Evolutionary conservation across 768 basidiomycete genomes (phyloP).

Genomic region (Chlorophyllum brunneum): DNA sequence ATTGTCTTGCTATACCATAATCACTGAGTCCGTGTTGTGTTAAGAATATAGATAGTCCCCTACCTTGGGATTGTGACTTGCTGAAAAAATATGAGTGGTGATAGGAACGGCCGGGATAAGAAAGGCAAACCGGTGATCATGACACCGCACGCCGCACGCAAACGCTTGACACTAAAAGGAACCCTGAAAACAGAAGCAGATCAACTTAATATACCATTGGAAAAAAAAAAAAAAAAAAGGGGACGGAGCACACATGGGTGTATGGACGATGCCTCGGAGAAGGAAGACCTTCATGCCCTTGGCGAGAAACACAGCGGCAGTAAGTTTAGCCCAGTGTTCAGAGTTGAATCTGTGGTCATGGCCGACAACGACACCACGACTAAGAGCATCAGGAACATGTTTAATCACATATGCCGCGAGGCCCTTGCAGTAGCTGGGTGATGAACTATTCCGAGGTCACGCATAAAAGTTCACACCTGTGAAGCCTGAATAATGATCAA

Average conservation of each 20-base stretch:
- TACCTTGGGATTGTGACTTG: slow-evolving; percentile 89
- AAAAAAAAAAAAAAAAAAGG: too few relatives aligned
- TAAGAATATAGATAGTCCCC: background rate
- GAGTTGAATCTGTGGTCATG: slow-evolving; percentile 86
- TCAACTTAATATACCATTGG: background rate
- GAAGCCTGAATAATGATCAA: slow-evolving; percentile 78
- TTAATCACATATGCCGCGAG: slow-evolving; percentile 67
- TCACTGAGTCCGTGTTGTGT: background rate
- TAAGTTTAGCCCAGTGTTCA: slow-evolving; percentile 70
- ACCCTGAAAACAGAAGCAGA: slow-evolving; percentile 45
- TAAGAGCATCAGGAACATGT: slow-evolving; percentile 46
- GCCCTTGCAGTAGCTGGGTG: slow-evolving; percentile 43
- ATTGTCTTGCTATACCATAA: slow-evolving; percentile 72
- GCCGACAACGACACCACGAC: slow-evolving; percentile 75
- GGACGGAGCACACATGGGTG: slow-evolving; percentile 57
- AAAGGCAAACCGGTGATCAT: slow-evolving; percentile 76
- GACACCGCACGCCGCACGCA: slow-evolving; percentile 75
- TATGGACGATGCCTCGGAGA: slow-evolving; percentile 69
- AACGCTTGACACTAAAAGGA: slow-evolving; percentile 66
- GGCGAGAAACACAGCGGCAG: slow-evolving; percentile 65
- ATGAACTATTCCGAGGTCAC: background rate
- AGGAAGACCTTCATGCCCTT: slow-evolving; percentile 68
- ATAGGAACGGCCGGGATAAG: background rate
- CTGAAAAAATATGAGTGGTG: slow-evolving; percentile 27
- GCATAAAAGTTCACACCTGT: slow-evolving; percentile 42